These are phyloP conservation scores for Papilionanthe hybrid DNA, from an alignment of 116 monocot genomes.

Conservation along the genomic window DNA sequence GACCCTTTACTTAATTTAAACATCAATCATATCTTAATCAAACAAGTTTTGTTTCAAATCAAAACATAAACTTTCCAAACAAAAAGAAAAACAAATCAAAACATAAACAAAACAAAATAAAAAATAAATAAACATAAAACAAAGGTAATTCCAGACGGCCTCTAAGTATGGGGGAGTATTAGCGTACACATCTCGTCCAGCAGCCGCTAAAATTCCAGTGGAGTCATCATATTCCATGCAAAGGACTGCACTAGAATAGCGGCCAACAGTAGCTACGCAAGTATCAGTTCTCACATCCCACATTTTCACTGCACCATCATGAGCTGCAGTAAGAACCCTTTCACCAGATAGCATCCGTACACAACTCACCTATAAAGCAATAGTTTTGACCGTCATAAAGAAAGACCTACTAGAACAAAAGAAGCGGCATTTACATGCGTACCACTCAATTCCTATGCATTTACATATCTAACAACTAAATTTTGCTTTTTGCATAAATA, in stretches of 20 bases:
- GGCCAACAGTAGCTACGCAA: constrained; percentile 97
- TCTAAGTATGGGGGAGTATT: not conserved
- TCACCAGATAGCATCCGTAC: constrained; percentile 96
- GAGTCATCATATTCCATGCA: constrained; percentile 99
- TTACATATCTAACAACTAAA: no score
- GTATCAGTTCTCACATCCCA: constrained; percentile 99
- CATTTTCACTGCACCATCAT: constrained; percentile 99
- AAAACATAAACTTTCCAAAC: no score
- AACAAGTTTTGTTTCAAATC: no score
- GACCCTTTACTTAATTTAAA: no score
- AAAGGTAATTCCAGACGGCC: no score
- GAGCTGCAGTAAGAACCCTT: constrained; percentile 85
- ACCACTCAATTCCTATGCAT: no score
- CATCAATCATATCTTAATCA: no score
- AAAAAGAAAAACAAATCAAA: no score
- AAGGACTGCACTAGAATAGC: constrained; percentile 67
- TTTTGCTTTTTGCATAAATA: no score
- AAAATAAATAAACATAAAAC: no score
- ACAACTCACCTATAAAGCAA: constrained; percentile 59
- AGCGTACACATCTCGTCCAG: constrained; percentile 92
- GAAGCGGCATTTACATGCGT: not conserved
- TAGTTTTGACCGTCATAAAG: not conserved
- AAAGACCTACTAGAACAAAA: not conserved
- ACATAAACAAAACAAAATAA: no score
- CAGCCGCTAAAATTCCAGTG: constrained; percentile 82